Percentiles rank a stretch among this genome's conserved stretches.
Conservation (phyloP, 139 green algal species). For the Astrephomene gubernaculifera region DNA sequence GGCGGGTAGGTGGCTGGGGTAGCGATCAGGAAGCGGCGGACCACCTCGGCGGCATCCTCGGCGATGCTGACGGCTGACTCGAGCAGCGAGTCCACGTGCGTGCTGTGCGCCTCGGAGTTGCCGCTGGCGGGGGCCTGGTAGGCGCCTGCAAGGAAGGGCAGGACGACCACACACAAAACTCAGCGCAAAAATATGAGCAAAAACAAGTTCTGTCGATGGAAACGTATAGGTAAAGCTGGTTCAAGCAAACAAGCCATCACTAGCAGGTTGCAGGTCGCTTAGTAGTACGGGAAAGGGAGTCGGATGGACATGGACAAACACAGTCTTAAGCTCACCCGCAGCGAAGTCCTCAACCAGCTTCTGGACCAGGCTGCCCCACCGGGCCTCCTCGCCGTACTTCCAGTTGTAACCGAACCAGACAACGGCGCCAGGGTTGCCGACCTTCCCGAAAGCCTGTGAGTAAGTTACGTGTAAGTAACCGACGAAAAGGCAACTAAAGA, state of each 20-base stretch:
- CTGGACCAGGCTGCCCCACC: conserved; percentile 1
- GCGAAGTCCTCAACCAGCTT: conserved; percentile 21
- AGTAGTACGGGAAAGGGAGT: too few species aligned
- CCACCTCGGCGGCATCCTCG: conserved; percentile 17
- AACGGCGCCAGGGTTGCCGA: background rate
- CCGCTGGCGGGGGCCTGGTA: background rate
- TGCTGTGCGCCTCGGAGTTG: conserved; percentile 1
- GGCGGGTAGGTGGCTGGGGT: background rate
- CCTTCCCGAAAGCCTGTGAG: conserved; percentile 41
- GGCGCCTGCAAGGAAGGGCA: background rate
- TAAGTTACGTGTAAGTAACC: too few species aligned
- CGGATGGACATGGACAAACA: too few species aligned
- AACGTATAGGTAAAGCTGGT: too few species aligned
- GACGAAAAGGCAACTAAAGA: background rate
- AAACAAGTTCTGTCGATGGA: too few species aligned
- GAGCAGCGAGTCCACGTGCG: background rate
- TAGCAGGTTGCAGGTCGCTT: too few species aligned
- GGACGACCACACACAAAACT: background rate
- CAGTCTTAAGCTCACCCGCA: too few species aligned
- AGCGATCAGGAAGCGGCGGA: conserved; percentile 35
- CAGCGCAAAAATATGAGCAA: too few species aligned
- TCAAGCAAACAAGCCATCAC: too few species aligned
- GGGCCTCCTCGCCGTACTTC: background rate
- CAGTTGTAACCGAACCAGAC: conserved; percentile 28
- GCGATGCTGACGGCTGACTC: background rate